Evolutionary conservation across 2,329 filamentous ascomycete species (phyloP).

Genomic region (Penicillium sp.): DNA sequence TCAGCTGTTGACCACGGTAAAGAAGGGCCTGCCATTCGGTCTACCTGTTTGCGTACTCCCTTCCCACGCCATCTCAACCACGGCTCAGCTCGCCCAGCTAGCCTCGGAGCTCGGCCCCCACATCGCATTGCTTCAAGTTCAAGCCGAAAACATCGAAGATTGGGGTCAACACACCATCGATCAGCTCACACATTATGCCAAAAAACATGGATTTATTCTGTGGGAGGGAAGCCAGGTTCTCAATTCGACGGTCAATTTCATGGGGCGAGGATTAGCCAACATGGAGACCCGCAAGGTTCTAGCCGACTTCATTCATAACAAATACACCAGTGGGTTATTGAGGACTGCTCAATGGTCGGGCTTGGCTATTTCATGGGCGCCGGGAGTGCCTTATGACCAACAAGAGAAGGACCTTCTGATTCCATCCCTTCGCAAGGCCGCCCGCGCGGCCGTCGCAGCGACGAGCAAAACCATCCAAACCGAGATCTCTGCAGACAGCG

Average conservation of each 20-base stretch:
- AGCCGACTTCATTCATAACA: constrained; percentile 37
- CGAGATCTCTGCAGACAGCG: constrained; percentile 38
- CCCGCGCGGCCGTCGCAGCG: constrained; percentile 41
- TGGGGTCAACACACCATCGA: constrained; percentile 57
- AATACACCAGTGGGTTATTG: constrained; percentile 40
- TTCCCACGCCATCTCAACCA: constrained; percentile 59
- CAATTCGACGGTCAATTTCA: constrained; percentile 36
- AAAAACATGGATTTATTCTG: constrained; percentile 38
- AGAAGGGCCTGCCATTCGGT: constrained; percentile 39
- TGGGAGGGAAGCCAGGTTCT: constrained; percentile 44
- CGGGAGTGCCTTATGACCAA: constrained; percentile 34
- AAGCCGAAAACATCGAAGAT: constrained; percentile 63
- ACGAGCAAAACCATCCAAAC: constrained; percentile 41
- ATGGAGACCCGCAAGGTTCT: constrained; percentile 32
- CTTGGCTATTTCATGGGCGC: constrained; percentile 41
- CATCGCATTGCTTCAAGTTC: constrained; percentile 62
- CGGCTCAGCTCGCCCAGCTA: constrained; percentile 55
- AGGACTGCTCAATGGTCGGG: constrained; percentile 41
- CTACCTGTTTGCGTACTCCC: constrained; percentile 47
- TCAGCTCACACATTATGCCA: constrained; percentile 36
- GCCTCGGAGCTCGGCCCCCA: constrained; percentile 61
- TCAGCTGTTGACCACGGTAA: constrained; percentile 32
- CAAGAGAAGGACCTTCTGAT: constrained; percentile 44
- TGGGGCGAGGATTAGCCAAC: constrained; percentile 28
- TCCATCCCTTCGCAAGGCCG: constrained; percentile 43